phyloP scores from a whole-genome alignment of 1,284 basidiomycete species.

The Omphalotus olearius region DNA sequence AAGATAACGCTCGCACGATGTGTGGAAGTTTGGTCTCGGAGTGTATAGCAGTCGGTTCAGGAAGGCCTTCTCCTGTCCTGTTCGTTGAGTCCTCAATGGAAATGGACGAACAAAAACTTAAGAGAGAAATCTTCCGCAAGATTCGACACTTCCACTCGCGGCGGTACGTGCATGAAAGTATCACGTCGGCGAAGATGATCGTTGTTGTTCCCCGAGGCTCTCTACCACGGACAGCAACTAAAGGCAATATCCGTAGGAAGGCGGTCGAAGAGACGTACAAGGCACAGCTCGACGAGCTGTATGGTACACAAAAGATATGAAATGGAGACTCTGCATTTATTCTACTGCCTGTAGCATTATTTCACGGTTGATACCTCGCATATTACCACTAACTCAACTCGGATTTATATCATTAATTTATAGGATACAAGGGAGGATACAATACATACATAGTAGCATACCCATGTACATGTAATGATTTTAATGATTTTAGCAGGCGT shows the following conservation, averaged over 20 bases:
- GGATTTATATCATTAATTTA: too few species aligned
- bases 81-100: conserved; percentile 52
- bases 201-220: conserved; percentile 52
- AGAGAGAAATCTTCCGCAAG: conserved; percentile 60
- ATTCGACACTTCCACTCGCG: conserved; percentile 61
- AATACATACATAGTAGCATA: too few species aligned
- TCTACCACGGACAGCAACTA: conserved; percentile 64
- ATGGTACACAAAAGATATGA: conserved; percentile 20
- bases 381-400: too few species aligned
- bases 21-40: conserved; percentile 53
- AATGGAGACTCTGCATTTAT: too few species aligned
- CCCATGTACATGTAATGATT: too few species aligned
- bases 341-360: too few species aligned
- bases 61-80: conserved; percentile 58
- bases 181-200: conserved; percentile 53
- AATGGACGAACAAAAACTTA: conserved; percentile 50
- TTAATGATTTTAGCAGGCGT: too few species aligned
- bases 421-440: too few species aligned
- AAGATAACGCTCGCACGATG: conserved; percentile 55
- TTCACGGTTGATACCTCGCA: too few species aligned
- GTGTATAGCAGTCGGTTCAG: conserved; percentile 63
- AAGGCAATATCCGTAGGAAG: conserved; percentile 67
- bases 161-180: conserved; percentile 67
- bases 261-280: conserved; percentile 60
- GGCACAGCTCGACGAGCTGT: conserved; percentile 49